Percentiles rank a stretch among this genome's conserved stretches.
Conservation (phyloP, 208 protist species). For the Polymyxa betae region DNA sequence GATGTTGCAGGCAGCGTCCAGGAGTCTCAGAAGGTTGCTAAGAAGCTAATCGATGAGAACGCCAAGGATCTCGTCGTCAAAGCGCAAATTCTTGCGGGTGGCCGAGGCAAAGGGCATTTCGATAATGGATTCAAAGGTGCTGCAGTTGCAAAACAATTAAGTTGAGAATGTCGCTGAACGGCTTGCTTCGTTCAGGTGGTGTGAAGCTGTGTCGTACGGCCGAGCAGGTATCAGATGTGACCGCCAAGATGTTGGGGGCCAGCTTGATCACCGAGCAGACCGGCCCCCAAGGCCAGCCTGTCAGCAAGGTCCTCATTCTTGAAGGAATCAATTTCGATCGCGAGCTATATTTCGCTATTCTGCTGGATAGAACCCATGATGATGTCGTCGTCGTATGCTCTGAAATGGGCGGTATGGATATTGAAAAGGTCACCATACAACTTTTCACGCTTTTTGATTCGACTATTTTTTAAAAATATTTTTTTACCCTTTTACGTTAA, state of each 20-base stretch:
- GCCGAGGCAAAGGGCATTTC: conserved; percentile 86
- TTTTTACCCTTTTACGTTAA: too few species aligned
- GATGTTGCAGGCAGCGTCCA: neutral
- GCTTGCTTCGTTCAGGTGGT: neutral
- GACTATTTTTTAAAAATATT: neutral
- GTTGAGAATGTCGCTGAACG: neutral
- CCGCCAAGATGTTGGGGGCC: conserved; percentile 46
- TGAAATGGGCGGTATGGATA: conserved; percentile 94
- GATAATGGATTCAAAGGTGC: conserved; percentile 58
- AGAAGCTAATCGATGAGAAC: conserved; percentile 4
- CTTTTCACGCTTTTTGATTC: neutral
- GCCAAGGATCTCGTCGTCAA: conserved; percentile 64
- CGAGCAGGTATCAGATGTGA: conserved; percentile 3
- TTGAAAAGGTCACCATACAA: conserved; percentile 83
- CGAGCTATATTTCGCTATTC: conserved; percentile 97
- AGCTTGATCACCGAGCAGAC: conserved; percentile 55
- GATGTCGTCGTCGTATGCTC: conserved; percentile 80
- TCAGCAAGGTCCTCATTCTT: conserved; percentile 69
- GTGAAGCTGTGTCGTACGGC: conserved; percentile 46
- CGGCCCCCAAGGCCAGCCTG: conserved; percentile 53
- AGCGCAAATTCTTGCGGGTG: conserved; percentile 91
- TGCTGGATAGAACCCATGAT: conserved; percentile 77
- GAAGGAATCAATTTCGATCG: conserved; percentile 75
- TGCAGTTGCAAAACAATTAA: too few species aligned
- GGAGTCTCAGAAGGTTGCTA: neutral